A percentile compares a stretch with the other conserved stretches of the same genome.
Evolutionary conservation across 1,139 yeast species (phyloP).

Genomic region (Geotrichum restrictum): DNA sequence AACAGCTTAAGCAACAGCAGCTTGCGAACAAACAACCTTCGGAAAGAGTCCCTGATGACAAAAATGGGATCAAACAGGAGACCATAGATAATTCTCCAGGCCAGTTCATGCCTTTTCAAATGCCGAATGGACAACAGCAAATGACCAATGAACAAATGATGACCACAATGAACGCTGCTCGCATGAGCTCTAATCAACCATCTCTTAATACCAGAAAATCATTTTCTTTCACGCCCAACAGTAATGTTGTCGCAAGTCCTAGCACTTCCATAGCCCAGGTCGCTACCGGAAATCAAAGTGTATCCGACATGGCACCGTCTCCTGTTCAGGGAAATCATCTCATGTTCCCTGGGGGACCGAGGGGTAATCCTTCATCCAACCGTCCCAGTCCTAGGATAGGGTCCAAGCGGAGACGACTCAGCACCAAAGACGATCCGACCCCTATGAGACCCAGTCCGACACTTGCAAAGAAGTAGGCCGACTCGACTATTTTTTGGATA

Average conservation of each 20-base stretch:
- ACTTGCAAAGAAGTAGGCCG: constrained; percentile 11
- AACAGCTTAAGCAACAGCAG: constrained; percentile 20
- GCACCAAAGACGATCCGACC: constrained; percentile 19
- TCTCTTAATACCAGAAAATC: constrained; percentile 1
- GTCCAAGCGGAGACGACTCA: constrained; percentile 21
- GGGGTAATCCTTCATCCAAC: background rate
- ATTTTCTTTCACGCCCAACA: background rate
- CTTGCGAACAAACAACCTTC: constrained; percentile 17
- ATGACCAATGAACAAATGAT: constrained; percentile 2
- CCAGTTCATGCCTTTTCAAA: constrained; percentile 5
- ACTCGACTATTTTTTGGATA: background rate
- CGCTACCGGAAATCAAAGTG: background rate
- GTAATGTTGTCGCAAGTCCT: constrained; percentile 2
- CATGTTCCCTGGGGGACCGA: background rate
- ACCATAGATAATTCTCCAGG: background rate
- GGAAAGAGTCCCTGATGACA: background rate
- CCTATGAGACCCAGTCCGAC: constrained; percentile 17
- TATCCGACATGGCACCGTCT: background rate
- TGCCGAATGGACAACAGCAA: constrained; percentile 21
- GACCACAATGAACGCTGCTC: constrained; percentile 7
- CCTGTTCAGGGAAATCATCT: background rate
- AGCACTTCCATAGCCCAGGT: constrained; percentile 13
- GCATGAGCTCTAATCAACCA: constrained; percentile 2
- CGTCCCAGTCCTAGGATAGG: constrained; percentile 13
- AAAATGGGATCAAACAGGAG: constrained; percentile 12